phyloP scores from a whole-genome alignment of 495 filamentous ascomycete genomes.

The Lepraria neglecta region DNA sequence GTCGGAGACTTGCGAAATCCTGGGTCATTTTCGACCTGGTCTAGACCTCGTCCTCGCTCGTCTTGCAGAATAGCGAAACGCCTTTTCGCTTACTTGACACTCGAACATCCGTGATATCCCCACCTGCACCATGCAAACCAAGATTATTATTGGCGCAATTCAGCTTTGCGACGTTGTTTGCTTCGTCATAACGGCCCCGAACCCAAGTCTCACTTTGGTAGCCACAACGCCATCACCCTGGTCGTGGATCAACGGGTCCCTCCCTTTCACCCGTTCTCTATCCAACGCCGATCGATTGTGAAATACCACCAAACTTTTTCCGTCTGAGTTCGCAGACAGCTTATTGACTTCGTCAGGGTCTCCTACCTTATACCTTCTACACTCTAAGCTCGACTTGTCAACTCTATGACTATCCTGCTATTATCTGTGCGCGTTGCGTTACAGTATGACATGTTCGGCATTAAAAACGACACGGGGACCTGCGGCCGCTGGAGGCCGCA shows the following conservation, averaged over 20 bases:
- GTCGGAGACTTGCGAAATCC: slow-evolving; percentile 11
- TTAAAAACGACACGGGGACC: slow-evolving; percentile 14
- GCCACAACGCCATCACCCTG: slow-evolving; percentile 5
- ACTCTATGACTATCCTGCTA: too few relatives aligned
- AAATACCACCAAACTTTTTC: not conserved
- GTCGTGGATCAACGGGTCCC: slow-evolving; percentile 4
- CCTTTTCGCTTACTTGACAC: slow-evolving; percentile 14
- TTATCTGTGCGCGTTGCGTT: not conserved
- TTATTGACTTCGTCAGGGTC: too few relatives aligned
- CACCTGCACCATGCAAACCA: slow-evolving; percentile 1
- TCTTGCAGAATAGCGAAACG: slow-evolving; percentile 6
- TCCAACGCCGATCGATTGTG: not conserved
- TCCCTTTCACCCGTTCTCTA: slow-evolving; percentile 5
- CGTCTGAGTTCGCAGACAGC: slow-evolving; percentile 1
- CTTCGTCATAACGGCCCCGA: slow-evolving; percentile 11
- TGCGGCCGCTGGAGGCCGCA: slow-evolving; percentile 16
- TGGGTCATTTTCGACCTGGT: not conserved
- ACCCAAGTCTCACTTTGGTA: slow-evolving; percentile 2
- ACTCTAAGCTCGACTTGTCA: too few relatives aligned
- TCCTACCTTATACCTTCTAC: too few relatives aligned
- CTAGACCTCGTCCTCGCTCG: not conserved
- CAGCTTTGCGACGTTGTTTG: slow-evolving; percentile 6
- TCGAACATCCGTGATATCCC: slow-evolving; percentile 5
- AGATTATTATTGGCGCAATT: not conserved
- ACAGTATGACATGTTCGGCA: not conserved